Evolutionary conservation across 345 rosid genomes (phyloP).

Genomic region (Isatis tinctoria): DNA sequence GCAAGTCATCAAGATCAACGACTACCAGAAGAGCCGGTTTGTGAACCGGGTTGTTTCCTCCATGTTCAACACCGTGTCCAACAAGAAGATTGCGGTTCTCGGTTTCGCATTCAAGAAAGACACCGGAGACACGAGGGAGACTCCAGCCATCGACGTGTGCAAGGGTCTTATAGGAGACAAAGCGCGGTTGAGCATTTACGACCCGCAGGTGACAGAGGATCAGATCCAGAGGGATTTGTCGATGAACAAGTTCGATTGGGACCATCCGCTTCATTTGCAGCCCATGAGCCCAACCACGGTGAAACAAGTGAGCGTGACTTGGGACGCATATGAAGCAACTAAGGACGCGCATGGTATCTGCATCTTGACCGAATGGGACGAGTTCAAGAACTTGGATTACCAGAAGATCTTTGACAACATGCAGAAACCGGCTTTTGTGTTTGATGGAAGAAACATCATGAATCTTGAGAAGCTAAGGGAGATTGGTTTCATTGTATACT

Average conservation of each 20-base stretch:
- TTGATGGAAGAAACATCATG: conserved; percentile 69
- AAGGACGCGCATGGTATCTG: conserved; percentile 74
- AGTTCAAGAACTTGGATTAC: conserved; percentile 71
- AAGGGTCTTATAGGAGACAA: conserved; percentile 70
- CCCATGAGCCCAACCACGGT: conserved; percentile 50
- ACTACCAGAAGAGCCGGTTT: conserved; percentile 68
- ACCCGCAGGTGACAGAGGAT: conserved; percentile 71
- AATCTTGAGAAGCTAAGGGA: conserved; percentile 28
- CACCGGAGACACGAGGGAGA: conserved; percentile 81
- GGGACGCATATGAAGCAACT: conserved; percentile 71
- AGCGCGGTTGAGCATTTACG: conserved; percentile 67
- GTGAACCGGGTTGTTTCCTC: conserved; percentile 75
- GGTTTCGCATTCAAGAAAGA: conserved; percentile 93
- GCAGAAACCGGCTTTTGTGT: conserved; percentile 81
- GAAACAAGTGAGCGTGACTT: conserved; percentile 56
- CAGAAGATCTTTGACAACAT: conserved; percentile 59
- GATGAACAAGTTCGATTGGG: conserved; percentile 78
- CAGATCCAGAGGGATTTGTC: conserved; percentile 67
- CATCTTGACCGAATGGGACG: conserved; percentile 84
- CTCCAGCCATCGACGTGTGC: conserved; percentile 81
- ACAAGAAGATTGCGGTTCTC: conserved; percentile 71
- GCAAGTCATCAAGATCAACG: conserved; percentile 77
- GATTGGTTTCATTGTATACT: conserved; percentile 76
- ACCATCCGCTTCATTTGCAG: conserved; percentile 78
- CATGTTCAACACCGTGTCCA: conserved; percentile 74